Conservation (phyloP, 2,329 filamentous ascomycete genomes). For the Fusarium beomiforme region DNA sequence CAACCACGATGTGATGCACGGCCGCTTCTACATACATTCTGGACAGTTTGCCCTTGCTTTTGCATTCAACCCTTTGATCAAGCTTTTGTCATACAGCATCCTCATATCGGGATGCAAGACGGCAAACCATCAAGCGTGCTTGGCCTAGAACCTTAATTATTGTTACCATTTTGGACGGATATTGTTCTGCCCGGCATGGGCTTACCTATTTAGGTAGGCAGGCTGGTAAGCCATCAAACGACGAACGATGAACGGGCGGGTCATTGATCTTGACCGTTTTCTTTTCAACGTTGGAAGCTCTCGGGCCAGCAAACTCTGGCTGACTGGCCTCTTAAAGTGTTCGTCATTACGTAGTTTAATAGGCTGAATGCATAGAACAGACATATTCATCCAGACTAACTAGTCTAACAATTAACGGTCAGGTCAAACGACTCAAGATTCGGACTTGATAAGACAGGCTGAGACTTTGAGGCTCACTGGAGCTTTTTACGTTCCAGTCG, state of each 20-base stretch:
- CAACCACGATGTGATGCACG: neutral
- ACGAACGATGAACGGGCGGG: conserved; percentile 13
- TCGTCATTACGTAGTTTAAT: neutral
- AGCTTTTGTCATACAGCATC: neutral
- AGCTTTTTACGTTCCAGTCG: neutral
- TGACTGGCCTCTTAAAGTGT: neutral
- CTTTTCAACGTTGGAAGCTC: neutral
- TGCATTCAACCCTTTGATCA: neutral
- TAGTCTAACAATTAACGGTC: conserved; percentile 10
- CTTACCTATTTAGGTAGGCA: conserved; percentile 15
- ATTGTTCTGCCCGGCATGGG: neutral
- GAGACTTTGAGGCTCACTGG: conserved; percentile 7
- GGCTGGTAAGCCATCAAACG: neutral
- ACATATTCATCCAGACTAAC: neutral
- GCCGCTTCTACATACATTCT: neutral
- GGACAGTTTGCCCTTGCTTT: neutral
- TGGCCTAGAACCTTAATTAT: conserved; percentile 6
- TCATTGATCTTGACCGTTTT: neutral
- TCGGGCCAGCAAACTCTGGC: neutral
- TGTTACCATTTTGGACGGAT: conserved; percentile 7
- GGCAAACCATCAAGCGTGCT: neutral
- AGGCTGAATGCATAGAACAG: neutral
- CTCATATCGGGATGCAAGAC: neutral
- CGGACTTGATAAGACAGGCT: conserved; percentile 6
- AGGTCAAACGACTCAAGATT: neutral